A percentile compares a stretch with the other conserved stretches of the same genome.
Conservation (phyloP, 2,329 filamentous ascomycete genomes). For the Pseudocercospora eumusae region DNA sequence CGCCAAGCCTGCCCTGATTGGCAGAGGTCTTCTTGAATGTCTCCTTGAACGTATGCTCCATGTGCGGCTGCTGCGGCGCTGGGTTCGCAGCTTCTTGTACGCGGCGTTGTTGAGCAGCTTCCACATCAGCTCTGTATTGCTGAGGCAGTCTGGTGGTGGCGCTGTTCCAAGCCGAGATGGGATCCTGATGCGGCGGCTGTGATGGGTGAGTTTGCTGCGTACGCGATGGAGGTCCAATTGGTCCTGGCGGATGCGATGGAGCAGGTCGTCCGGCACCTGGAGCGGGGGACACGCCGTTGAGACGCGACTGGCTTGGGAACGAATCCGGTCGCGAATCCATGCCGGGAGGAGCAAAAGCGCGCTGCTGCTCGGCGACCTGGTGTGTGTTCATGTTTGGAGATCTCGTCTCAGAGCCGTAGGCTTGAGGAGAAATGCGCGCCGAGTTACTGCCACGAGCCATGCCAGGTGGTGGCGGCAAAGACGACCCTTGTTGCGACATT, state of each 20-base stretch:
- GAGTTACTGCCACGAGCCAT: conserved; percentile 37
- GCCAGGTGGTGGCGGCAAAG: conserved; percentile 38
- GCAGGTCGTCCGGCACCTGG: conserved; percentile 35
- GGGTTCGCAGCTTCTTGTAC: conserved; percentile 12
- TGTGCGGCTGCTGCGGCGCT: conserved; percentile 14
- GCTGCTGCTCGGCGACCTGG: conserved; percentile 33
- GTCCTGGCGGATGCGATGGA: conserved; percentile 36
- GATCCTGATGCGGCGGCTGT: conserved; percentile 17
- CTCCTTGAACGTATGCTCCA: conserved; percentile 35
- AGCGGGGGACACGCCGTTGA: conserved; percentile 36
- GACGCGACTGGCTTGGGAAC: conserved; percentile 31
- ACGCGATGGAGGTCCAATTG: conserved; percentile 42
- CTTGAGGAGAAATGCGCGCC: conserved; percentile 38
- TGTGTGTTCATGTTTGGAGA: conserved; percentile 34
- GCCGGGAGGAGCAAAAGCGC: conserved; percentile 33
- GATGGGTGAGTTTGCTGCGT: conserved; percentile 29
- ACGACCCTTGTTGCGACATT: conserved; percentile 33
- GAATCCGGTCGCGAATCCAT: conserved; percentile 35
- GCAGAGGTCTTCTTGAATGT: conserved; percentile 41
- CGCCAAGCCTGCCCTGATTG: conserved; percentile 34
- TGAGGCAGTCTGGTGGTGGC: conserved; percentile 31
- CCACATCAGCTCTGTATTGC: conserved; percentile 31
- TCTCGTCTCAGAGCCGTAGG: conserved; percentile 30
- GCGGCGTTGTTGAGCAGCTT: conserved; percentile 26
- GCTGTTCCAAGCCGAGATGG: conserved; percentile 36